A percentile compares a stretch with the other conserved stretches of the same genome.
These are phyloP conservation scores for Solanum phureja DNA, from an alignment of 257 asterid species.

Conservation along the genomic window DNA sequence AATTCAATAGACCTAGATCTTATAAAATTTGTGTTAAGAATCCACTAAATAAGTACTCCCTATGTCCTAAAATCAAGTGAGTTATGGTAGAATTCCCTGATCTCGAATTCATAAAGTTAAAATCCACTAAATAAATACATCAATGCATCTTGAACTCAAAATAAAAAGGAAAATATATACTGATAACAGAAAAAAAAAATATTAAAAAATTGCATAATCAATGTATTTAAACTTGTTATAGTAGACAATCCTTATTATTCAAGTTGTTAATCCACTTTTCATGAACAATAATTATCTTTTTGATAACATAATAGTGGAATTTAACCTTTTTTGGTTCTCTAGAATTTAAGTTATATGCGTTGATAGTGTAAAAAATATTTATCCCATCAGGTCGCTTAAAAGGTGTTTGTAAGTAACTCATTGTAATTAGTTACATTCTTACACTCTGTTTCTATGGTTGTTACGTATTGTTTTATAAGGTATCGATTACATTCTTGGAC, in stretches of 20 bases:
- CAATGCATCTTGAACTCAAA: background rate
- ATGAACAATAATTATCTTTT: background rate
- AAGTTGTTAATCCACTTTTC: background rate
- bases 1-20: background rate
- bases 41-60: background rate
- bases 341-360: background rate
- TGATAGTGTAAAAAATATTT: background rate
- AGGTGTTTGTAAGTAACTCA: background rate
- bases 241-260: background rate
- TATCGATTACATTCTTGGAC: background rate
- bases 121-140: background rate
- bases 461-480: too few species aligned
- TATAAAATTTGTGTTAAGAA: background rate
- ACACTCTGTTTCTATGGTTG: background rate
- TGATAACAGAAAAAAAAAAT: background rate
- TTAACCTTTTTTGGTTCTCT: background rate
- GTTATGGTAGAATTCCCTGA: background rate
- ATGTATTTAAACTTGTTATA: background rate
- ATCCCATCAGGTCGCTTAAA: background rate
- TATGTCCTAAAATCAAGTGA: background rate
- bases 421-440: background rate
- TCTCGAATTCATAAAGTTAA: background rate
- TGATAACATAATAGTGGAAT: background rate
- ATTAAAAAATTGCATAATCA: background rate
- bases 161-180: background rate